Evolutionary conservation across 176 grass and related monocot species (phyloP), one percentile per base, ranked within the genome.

Genomic region (Cenchrus americanus): DNA sequence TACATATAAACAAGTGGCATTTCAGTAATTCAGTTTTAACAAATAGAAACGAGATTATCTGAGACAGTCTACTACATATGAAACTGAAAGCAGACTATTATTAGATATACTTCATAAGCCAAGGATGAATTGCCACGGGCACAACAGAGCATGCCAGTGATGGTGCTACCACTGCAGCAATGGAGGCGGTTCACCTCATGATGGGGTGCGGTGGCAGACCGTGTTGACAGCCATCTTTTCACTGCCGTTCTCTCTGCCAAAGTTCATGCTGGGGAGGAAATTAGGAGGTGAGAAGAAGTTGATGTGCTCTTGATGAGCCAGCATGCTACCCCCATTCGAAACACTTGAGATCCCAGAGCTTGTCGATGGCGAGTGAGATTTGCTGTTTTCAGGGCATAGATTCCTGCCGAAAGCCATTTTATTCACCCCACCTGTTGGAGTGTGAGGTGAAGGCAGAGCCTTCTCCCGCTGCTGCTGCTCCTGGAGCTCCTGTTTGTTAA

Each of bases 111-210:
- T 40, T 75, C 69, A 89, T 80, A 97, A 93, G 94, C 91, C 94
- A 97, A 93, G 94, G 94, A 97, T 97, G 94, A 97, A 83, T 97
- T 97, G 94, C 91, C 94, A 86, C 80, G 59, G 75, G 75, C 80
- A 78, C 79, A 67, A 75, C 30, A 12, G 21, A 81, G 67, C 11
- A 19, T 2, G 42, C 24, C 72, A 57, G 37, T 66, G 76, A 79
- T 71, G 21, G 14, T 41, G 47, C 78, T 50, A 55, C 14, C 46
- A 76, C 68, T 18, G 37, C 68, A 40, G 7, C 43, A 21, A 5
- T 51, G 17, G 60, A 82, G 52, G 73, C 62, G 54, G 62, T 57
- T 66, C 80, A 74, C 73, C 79, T 76, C 75, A 80, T n/a, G 26
- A 47, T 18, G 80, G 80, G 84, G 67, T 40, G 43, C 41, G 80